phyloP scores from a whole-genome alignment of 2,329 filamentous ascomycete genomes.

The Nakataea oryzae region DNA sequence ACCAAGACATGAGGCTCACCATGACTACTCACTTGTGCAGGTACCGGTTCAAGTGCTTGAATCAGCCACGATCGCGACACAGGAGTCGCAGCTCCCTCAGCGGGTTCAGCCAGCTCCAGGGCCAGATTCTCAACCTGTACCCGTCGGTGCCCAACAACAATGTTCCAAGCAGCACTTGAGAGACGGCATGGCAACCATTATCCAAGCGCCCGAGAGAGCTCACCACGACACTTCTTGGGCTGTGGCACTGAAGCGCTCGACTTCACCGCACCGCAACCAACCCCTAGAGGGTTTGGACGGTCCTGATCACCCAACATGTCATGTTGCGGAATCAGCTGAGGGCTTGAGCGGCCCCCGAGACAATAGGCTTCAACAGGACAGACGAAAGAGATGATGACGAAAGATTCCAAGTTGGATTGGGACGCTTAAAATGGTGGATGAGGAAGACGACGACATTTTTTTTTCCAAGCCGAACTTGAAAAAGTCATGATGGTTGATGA shows the following conservation, averaged over 20 bases:
- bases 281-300: not conserved
- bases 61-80: conserved; percentile 14
- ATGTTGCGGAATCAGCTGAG: not conserved
- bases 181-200: not conserved
- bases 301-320: not conserved
- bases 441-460: not conserved
- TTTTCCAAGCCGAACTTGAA: not conserved
- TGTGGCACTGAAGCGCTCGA: not conserved
- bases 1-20: conserved; percentile 3
- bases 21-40: conserved; percentile 4
- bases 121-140: conserved; percentile 14
- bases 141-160: conserved; percentile 5
- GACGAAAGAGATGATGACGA: not conserved
- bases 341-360: not conserved
- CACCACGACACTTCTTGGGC: not conserved
- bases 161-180: conserved; percentile 3
- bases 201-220: not conserved
- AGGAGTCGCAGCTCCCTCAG: conserved; percentile 16
- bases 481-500: not conserved
- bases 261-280: not conserved
- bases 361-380: not conserved
- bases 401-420: not conserved
- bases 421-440: not conserved
- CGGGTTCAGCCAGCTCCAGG: conserved; percentile 12
- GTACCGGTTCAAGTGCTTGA: conserved; percentile 14